phyloP scores from a whole-genome alignment of 1,139 yeast genomes.

The Blastobotrys raffinosifermentans region DNA sequence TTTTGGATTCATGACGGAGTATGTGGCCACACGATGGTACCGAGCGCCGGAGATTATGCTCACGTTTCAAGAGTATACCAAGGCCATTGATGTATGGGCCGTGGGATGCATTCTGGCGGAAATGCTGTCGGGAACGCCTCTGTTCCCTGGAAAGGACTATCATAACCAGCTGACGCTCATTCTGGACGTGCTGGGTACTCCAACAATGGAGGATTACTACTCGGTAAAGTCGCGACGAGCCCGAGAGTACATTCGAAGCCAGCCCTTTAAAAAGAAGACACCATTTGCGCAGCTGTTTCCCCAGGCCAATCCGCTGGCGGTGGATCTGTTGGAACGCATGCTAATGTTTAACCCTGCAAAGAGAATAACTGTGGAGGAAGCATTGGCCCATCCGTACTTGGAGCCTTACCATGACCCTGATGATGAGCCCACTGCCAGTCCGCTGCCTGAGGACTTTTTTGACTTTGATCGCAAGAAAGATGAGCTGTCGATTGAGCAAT shows the following conservation, averaged over 20 bases:
- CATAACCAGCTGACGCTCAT: slow-evolving; percentile 83
- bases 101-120: slow-evolving; percentile 96
- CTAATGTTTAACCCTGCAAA: slow-evolving; percentile 74
- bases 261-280: slow-evolving; percentile 58
- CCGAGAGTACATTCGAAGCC: slow-evolving; percentile 70
- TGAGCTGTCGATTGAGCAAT: slow-evolving; percentile 59
- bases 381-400: slow-evolving; percentile 77
- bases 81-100: slow-evolving; percentile 95
- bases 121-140: slow-evolving; percentile 77
- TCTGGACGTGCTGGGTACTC: slow-evolving; percentile 87
- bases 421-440: slow-evolving; percentile 75
- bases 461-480: slow-evolving; percentile 75
- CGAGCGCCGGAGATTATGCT: slow-evolving; percentile 97
- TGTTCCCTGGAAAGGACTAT: slow-evolving; percentile 93
- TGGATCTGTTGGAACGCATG: slow-evolving; percentile 70
- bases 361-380: slow-evolving; percentile 74
- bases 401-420: slow-evolving; percentile 71
- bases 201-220: slow-evolving; percentile 71
- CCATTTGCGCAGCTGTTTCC: slow-evolving; percentile 53
- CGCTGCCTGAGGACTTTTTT: slow-evolving; percentile 73
- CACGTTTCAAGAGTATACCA: slow-evolving; percentile 86
- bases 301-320: slow-evolving; percentile 56
- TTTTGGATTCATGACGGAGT: slow-evolving; percentile 83
- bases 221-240: slow-evolving; percentile 82
- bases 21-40: slow-evolving; percentile 97